Evolutionary conservation across 306 rosid genomes (phyloP), one percentile per base, ranked within the genome.

Genomic region (Albizia julibrissin): DNA sequence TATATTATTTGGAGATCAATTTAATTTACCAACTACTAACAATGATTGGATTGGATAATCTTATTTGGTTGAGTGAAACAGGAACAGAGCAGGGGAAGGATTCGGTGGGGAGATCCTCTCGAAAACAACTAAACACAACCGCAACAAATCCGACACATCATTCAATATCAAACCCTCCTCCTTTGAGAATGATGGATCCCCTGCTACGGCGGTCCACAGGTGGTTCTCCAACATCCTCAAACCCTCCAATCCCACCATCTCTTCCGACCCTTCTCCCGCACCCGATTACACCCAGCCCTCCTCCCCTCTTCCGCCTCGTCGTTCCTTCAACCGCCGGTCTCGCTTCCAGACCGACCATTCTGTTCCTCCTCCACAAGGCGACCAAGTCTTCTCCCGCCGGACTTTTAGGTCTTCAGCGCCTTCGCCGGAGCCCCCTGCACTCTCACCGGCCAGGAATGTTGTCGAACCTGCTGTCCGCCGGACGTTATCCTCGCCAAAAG

Each of bases 21-120:
- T n/a, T n/a, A 9, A 56, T 58, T 58, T 22, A 47, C 21, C 21
- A 56, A 56, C 3, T 22, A 56, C 14, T 56, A 9, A n/a, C 29
- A 56, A 8, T n/a, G 3, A 22, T n/a, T 58, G 27, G 64, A 56
- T 56, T 56, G 61, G 12, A 54, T 19, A 21, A 54, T 54, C 1
- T n/a, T n/a, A 7, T 9, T 59, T 22, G 31, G 7, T 26, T 12
- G 39, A 12, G 69, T 29, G 69, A 31, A 71, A 64, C 89, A 82
- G 98, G 72, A 39, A 75, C 69, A 82, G 93, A 69, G 74, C 88
- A 6, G 79, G n/a, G 80, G 97, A 90, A 83, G 90, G 89, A 72
- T 86, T 94, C 46, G 88, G 98, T 33, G 93, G 94, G 16, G 98
- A 92, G 56, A 94, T 94, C 78, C 84, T 94, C 1, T 82, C 91